phyloP scores from a whole-genome alignment of 2,329 filamentous ascomycete genomes.

The Fusarium torreyae region DNA sequence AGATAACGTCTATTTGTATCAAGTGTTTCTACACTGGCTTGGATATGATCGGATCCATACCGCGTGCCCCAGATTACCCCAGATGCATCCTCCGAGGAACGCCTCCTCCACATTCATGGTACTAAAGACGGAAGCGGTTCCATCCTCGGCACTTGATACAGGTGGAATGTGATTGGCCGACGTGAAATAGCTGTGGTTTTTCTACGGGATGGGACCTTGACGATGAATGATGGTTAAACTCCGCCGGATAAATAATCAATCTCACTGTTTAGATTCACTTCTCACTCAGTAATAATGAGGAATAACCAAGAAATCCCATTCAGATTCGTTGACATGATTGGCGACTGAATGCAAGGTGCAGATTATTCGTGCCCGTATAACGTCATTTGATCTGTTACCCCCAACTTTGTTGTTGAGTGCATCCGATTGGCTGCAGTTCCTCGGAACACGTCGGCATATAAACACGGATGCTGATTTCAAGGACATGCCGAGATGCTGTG shows the following conservation, averaged over 20 bases:
- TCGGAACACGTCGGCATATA: slow-evolving; percentile 22
- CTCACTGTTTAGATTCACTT: too few species aligned
- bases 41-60: background rate
- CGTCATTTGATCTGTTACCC: background rate
- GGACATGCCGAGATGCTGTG: too few species aligned
- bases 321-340: too few species aligned
- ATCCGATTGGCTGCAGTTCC: slow-evolving; percentile 34
- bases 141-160: slow-evolving; percentile 9
- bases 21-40: background rate
- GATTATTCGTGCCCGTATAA: background rate
- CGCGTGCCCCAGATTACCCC: slow-evolving; percentile 20
- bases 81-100: slow-evolving; percentile 30
- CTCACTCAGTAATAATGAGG: background rate
- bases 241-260: too few species aligned
- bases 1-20: slow-evolving; percentile 16
- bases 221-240: background rate
- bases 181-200: fast-evolving
- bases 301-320: too few species aligned
- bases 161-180: background rate
- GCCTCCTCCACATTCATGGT: background rate
- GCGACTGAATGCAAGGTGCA: too few species aligned
- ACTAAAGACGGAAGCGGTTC: background rate
- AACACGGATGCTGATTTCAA: slow-evolving; percentile 1
- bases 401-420: background rate
- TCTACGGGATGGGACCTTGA: background rate